phyloP scores from a whole-genome alignment of 805 yeast species.

The Yamadazyma takamatsuzukensis region DNA sequence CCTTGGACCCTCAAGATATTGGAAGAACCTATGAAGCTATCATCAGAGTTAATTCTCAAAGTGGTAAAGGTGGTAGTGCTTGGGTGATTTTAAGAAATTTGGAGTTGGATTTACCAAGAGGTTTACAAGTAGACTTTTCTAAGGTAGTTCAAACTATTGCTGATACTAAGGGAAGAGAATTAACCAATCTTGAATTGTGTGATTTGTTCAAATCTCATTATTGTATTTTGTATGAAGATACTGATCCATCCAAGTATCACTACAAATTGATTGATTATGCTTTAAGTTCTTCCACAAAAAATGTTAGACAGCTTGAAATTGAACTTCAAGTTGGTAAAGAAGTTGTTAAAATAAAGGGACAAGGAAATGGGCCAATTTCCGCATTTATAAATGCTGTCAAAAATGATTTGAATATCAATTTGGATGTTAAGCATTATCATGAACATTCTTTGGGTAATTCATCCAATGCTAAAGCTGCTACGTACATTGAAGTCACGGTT shows the following conservation, averaged over 20 bases:
- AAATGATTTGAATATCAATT: slow-evolving; percentile 40
- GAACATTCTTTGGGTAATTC: slow-evolving; percentile 80
- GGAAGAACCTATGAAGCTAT: slow-evolving; percentile 93
- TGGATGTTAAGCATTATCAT: slow-evolving; percentile 67
- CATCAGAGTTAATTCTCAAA: slow-evolving; percentile 81
- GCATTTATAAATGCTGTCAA: slow-evolving; percentile 65
- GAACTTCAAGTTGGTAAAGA: slow-evolving; percentile 46
- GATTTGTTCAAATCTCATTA: slow-evolving; percentile 62
- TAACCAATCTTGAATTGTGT: slow-evolving; percentile 60
- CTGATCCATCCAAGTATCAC: slow-evolving; percentile 19
- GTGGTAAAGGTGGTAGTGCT: slow-evolving; percentile 88
- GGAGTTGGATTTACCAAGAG: slow-evolving; percentile 79
- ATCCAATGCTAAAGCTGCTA: slow-evolving; percentile 69
- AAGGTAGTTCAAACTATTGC: slow-evolving; percentile 66
- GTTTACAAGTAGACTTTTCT: slow-evolving; percentile 73
- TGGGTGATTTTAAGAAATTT: slow-evolving; percentile 77
- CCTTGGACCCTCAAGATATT: slow-evolving; percentile 79
- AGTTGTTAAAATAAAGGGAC: slow-evolving; percentile 45
- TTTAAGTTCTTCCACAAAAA: slow-evolving; percentile 35
- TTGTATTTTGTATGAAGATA: slow-evolving; percentile 34
- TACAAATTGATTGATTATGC: slow-evolving; percentile 46
- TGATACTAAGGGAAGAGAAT: slow-evolving; percentile 69
- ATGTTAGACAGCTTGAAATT: slow-evolving; percentile 44
- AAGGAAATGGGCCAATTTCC: slow-evolving; percentile 82
- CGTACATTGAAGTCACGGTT: slow-evolving; percentile 49